phyloP scores from a whole-genome alignment of 768 basidiomycete genomes.

The Xanthoconium stramineum region DNA sequence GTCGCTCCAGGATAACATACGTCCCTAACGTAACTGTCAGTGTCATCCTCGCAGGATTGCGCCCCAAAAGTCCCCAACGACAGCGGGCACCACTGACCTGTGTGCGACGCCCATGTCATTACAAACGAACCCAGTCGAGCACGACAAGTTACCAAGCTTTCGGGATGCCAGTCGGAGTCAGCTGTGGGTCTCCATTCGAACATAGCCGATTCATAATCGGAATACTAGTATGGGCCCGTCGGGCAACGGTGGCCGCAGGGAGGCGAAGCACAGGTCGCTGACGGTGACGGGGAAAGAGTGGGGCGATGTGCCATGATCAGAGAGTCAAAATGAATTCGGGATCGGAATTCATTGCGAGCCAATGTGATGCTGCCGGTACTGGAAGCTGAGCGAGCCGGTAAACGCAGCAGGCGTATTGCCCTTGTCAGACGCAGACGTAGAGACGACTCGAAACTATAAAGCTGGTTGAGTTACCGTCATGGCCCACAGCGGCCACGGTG shows the following conservation, averaged over 20 bases:
- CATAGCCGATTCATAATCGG: not conserved
- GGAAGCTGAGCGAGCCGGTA: not conserved
- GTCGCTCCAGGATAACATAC: not conserved
- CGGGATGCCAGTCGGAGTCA: too few relatives aligned
- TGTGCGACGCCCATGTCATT: slow-evolving; percentile 10
- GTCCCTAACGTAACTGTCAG: not conserved
- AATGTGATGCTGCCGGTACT: not conserved
- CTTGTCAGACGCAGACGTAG: too few relatives aligned
- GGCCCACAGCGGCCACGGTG: too few relatives aligned
- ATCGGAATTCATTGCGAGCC: not conserved
- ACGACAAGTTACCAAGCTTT: too few relatives aligned
- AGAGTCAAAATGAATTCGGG: not conserved
- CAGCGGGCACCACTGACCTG: slow-evolving; percentile 12
- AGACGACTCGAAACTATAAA: too few relatives aligned
- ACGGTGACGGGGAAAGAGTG: not conserved
- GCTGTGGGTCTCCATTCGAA: too few relatives aligned
- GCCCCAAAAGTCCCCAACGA: not conserved
- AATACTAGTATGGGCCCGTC: not conserved
- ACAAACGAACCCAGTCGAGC: too few relatives aligned
- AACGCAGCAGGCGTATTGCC: not conserved
- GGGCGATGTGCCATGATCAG: not conserved
- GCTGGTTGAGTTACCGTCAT: too few relatives aligned
- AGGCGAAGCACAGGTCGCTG: not conserved
- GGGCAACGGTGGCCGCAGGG: not conserved
- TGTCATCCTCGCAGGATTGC: not conserved